phyloP scores from a whole-genome alignment of 441 rosid genomes.

The Hypseocharis bilobata region DNA sequence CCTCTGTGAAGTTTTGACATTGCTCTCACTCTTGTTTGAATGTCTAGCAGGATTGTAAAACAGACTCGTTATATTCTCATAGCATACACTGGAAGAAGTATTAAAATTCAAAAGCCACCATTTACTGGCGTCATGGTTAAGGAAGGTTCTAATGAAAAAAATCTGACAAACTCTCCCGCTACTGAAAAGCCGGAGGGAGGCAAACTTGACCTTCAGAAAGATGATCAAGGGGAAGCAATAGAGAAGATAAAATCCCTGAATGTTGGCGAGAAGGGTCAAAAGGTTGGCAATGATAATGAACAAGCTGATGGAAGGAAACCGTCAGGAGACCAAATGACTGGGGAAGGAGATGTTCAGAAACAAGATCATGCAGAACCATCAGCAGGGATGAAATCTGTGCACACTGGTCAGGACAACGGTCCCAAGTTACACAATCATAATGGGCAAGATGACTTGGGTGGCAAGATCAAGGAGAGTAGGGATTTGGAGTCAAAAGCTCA shows the following conservation, averaged over 20 bases:
- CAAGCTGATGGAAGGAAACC: slow-evolving; percentile 5
- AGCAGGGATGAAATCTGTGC: background rate
- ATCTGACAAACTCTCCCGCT: slow-evolving; percentile 14
- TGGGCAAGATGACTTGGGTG: slow-evolving; percentile 19
- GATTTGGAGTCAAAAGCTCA: slow-evolving; percentile 25
- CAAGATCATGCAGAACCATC: background rate
- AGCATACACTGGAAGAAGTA: slow-evolving; percentile 6
- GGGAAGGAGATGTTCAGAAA: slow-evolving; percentile 8
- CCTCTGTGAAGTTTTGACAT: background rate
- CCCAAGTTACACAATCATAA: slow-evolving; percentile 17
- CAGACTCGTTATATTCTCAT: background rate
- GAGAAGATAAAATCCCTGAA: slow-evolving; percentile 25
- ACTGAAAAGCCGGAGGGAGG: slow-evolving; percentile 25
- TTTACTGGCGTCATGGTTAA: slow-evolving; percentile 25
- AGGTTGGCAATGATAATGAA: slow-evolving; percentile 11
- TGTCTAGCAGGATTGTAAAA: slow-evolving; percentile 22
- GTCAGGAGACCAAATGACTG: slow-evolving; percentile 8
- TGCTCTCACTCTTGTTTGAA: background rate
- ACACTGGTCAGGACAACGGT: slow-evolving; percentile 3
- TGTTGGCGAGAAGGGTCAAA: slow-evolving; percentile 17
- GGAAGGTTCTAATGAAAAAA: slow-evolving; percentile 14
- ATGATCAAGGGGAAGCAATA: slow-evolving; percentile 15
- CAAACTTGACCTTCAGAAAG: slow-evolving; percentile 16
- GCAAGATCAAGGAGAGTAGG: slow-evolving; percentile 19
- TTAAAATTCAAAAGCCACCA: slow-evolving; percentile 11